Percentiles rank a stretch among this genome's conserved stretches.
These are phyloP conservation scores for Tarenaya hassleriana DNA, from an alignment of 345 rosid genomes.

Conservation along the genomic window DNA sequence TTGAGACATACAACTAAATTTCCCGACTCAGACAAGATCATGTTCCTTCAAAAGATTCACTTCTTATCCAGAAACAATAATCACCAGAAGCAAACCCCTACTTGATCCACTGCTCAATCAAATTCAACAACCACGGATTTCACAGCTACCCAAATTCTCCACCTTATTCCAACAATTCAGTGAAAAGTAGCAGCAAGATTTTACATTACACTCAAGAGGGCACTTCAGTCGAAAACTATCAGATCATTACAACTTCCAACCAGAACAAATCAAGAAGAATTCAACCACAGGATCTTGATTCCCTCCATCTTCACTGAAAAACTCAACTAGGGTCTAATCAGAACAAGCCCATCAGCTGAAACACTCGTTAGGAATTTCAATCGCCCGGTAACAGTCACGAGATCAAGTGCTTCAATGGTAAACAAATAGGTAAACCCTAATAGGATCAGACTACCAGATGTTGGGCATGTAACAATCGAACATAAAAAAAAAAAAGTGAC, in stretches of 20 bases:
- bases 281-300: constrained; percentile 34
- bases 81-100: too few relatives aligned
- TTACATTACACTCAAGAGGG: constrained; percentile 7
- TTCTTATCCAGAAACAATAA: background rate
- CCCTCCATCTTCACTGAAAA: background rate
- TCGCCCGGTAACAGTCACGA: constrained; percentile 11
- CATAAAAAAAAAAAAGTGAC: constrained; percentile 17
- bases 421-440: background rate
- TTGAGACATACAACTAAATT: too few relatives aligned
- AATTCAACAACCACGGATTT: too few relatives aligned
- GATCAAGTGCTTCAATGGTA: constrained; percentile 8
- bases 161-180: too few relatives aligned
- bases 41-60: constrained; percentile 13
- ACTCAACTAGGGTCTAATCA: background rate
- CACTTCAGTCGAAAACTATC: background rate
- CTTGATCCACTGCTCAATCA: too few relatives aligned
- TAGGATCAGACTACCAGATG: constrained; percentile 25
- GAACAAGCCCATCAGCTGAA: constrained; percentile 18
- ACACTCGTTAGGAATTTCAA: constrained; percentile 1
- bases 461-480: constrained; percentile 18
- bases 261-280: constrained; percentile 31
- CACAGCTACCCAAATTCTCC: too few relatives aligned
- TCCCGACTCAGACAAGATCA: constrained; percentile 18
- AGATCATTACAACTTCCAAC: constrained; percentile 14
- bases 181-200: background rate